phyloP scores from a whole-genome alignment of 345 rosid species.

The Populus ilicifolia region DNA sequence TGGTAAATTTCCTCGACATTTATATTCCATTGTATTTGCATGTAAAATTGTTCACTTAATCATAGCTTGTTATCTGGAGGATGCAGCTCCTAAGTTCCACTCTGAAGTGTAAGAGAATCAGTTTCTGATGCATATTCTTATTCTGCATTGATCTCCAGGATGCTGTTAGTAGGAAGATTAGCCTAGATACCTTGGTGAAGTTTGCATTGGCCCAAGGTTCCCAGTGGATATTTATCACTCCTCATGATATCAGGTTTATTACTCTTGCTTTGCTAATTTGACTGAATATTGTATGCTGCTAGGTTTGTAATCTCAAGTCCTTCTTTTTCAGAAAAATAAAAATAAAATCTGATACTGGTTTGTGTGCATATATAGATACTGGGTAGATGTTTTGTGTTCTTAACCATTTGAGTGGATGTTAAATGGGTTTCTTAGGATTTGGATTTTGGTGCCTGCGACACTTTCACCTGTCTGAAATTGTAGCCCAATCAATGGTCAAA shows the following conservation, averaged over 20 bases:
- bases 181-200: slow-evolving; percentile 80
- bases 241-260: slow-evolving; percentile 86
- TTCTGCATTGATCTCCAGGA: slow-evolving; percentile 46
- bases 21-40: not conserved
- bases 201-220: slow-evolving; percentile 78
- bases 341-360: not conserved
- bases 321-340: not conserved
- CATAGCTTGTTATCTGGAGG: not conserved
- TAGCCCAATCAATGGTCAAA: too few relatives aligned
- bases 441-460: too few relatives aligned
- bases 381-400: too few relatives aligned
- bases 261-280: not conserved
- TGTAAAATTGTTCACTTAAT: not conserved
- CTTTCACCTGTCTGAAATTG: too few relatives aligned
- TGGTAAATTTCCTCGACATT: slow-evolving; percentile 40
- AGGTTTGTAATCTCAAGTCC: too few relatives aligned
- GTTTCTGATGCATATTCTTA: not conserved
- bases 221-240: slow-evolving; percentile 97
- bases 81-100: not conserved
- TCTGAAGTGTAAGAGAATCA: not conserved
- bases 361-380: not conserved
- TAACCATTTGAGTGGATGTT: too few relatives aligned
- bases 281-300: too few relatives aligned
- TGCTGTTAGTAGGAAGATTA: slow-evolving; percentile 93
- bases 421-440: too few relatives aligned